Percentiles rank a stretch among this genome's conserved stretches.
Conservation (phyloP, 179 eudicot species). For the Vitellaria paradoxa region DNA sequence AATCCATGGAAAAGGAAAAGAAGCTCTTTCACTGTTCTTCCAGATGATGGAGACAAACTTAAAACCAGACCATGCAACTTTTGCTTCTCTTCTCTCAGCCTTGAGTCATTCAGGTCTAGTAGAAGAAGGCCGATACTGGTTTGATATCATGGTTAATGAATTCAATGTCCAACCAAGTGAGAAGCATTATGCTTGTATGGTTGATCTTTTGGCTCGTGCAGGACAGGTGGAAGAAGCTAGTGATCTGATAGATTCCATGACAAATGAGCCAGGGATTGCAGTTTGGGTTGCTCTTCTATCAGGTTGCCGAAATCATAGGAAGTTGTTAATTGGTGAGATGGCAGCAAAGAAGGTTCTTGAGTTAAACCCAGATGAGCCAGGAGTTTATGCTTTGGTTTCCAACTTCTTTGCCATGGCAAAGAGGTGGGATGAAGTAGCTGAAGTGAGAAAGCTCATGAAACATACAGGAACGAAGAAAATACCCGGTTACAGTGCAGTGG, state of each 20-base stretch:
- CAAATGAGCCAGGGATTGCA: conserved; percentile 45
- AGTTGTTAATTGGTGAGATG: conserved; percentile 51
- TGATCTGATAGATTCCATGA: conserved; percentile 44
- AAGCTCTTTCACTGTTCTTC: conserved; percentile 53
- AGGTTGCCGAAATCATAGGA: conserved; percentile 64
- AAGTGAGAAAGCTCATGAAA: conserved; percentile 56
- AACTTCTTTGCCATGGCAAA: conserved; percentile 65
- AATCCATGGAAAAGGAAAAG: conserved; percentile 68
- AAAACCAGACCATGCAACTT: conserved; percentile 67
- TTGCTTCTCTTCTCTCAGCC: conserved; percentile 79
- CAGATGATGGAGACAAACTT: conserved; percentile 42
- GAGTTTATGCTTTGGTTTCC: conserved; percentile 55
- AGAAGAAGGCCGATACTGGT: conserved; percentile 70
- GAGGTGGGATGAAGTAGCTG: conserved; percentile 68
- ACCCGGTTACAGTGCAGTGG: conserved; percentile 75
- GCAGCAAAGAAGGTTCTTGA: conserved; percentile 62
- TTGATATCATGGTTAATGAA: conserved; percentile 46
- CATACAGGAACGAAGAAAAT: conserved; percentile 51
- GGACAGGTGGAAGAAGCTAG: conserved; percentile 66
- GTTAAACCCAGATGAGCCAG: conserved; percentile 58
- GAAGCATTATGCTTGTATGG: conserved; percentile 72
- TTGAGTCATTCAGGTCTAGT: conserved; percentile 80
- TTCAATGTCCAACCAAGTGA: conserved; percentile 58
- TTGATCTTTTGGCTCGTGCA: conserved; percentile 79
- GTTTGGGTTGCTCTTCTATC: conserved; percentile 76